Evolutionary conservation across 1,284 basidiomycete genomes (phyloP), one percentile per base, ranked within the genome.

Genomic region (Ceratobasidium sp.): DNA sequence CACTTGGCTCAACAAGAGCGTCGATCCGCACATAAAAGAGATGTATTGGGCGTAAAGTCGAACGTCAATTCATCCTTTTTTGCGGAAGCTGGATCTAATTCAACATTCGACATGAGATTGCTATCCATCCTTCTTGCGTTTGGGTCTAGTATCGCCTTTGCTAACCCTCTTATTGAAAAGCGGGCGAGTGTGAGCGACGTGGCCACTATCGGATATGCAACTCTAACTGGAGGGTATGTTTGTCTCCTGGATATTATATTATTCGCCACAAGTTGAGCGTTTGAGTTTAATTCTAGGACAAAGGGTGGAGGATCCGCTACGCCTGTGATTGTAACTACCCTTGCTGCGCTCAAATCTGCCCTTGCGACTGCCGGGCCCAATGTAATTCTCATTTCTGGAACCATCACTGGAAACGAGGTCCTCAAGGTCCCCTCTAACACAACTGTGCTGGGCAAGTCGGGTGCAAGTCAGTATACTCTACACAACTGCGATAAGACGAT

Each of bases 321-420:
- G 2, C 63, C 72, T 18, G 62, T 66, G 23, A 67, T 49, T 23
- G 62, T 73, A 14, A 49, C 57, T 13, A 73, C 72, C 8, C 52
- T 73, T 41, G 72, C 78, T 58, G 84, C 80, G 2, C 79, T 86
- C 21, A 85, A 82, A 14, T 64, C 80, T 26, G 85, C 84, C 55
- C 84, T 86, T 9, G 66, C 79, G 18, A 84, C 85, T 18, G 77
- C 77, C 75, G 78, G 79, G 21, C 82, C 83, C 73, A 86, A 85
- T 77, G 81, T 85, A 62, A 84, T 86, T 72, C 80, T 85, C 69
- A 81, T 86, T 73, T 70, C 72, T 82, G 84, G 83, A 16, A 82
- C 80, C 1, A 84, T 85, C 72, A 82, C 82, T 46, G 85, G 84
- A 30, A 79, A 81, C 75, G 75, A 79, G 18, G 83, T 82, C 11